Evolutionary conservation across 2,329 filamentous ascomycete species (phyloP), one percentile per base, ranked within the genome.

Genomic region (Phyllosticta citrichinensis): DNA sequence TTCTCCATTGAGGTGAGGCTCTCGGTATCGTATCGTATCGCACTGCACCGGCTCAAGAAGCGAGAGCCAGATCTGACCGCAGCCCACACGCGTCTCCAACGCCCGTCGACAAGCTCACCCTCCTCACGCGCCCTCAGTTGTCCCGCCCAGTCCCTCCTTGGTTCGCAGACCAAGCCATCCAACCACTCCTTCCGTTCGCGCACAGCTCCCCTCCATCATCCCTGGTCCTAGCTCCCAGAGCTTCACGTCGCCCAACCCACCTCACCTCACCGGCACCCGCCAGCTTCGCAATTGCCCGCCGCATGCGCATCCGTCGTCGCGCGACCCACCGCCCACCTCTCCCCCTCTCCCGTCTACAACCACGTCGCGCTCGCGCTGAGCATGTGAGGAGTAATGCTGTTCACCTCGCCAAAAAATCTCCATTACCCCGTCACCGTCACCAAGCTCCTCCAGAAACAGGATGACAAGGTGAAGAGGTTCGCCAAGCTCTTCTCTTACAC

Each of bases 351-450:
- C 33, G 22, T 30, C 27, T 30, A 5, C 27, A 30, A 6, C 33
- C 55, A 30, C 55, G 54, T 40, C 10, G 47, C 51, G 61, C 57
- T 56, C 55, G 17, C 59, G 70, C 71, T 71, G 71, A 67, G 68
- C 67, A 64, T 65, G 65, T 66, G 59, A 63, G 59, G 50, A 53
- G 71, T 68, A 69, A 80, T 81, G 79, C 77, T 76, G 73, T 73
- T 81, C 67, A 68, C 69, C 70, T 80, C 79, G 56, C 76, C 77
- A 63, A 69, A 72, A 63, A 72, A 71, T 75, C 84, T 97, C 67
- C 88, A 88, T 75, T 99, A 97, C 76, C 94, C 94, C 68, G 92
- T 97, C 75, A 96, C 88, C 67, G 87, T 99, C 75, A 91, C 87
- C 68, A 88, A 90, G 74, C 81, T 97, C 63, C 83, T 93, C 66